These are phyloP conservation scores for Glaciozyma antarctica DNA, from an alignment of 768 basidiomycete genomes.

Conservation along the genomic window DNA sequence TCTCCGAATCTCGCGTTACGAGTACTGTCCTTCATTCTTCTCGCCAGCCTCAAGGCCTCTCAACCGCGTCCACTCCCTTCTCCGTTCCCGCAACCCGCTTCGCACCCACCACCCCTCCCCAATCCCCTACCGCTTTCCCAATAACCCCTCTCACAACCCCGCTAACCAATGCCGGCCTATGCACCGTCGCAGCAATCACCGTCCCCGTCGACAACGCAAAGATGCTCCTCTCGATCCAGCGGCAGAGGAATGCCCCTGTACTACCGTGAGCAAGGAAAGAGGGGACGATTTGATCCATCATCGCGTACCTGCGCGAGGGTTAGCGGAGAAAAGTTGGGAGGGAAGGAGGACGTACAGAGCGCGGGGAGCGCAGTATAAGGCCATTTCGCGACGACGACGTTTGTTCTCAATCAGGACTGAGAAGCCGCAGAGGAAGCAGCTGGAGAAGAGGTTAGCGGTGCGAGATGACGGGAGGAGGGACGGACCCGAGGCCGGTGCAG, in stretches of 20 bases:
- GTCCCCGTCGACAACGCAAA: conserved; percentile 11
- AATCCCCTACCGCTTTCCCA: conserved; percentile 11
- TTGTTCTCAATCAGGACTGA: conserved; percentile 32
- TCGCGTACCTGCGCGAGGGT: conserved; percentile 13
- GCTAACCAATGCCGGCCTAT: conserved; percentile 25
- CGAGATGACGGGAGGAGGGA: conserved; percentile 6
- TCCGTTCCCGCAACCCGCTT: too few species aligned
- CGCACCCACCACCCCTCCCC: conserved; percentile 2
- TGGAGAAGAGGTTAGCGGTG: neutral
- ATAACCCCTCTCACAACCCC: conserved; percentile 25
- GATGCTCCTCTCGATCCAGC: conserved; percentile 10
- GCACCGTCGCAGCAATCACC: conserved; percentile 24
- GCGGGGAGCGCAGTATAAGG: conserved; percentile 27
- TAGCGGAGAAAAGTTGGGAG: neutral
- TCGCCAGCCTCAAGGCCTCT: too few species aligned
- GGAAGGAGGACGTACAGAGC: conserved; percentile 18
- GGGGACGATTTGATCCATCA: conserved; percentile 27
- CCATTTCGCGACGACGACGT: conserved; percentile 31
- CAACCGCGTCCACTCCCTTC: too few species aligned
- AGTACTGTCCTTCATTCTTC: too few species aligned
- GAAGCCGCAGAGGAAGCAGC: conserved; percentile 12
- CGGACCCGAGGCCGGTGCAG: conserved; percentile 18
- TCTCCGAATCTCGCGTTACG: too few species aligned
- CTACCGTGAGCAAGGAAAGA: conserved; percentile 1
- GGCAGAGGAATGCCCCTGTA: conserved; percentile 3